A percentile compares a stretch with the other conserved stretches of the same genome.
These are phyloP conservation scores for Radiomyces spectabilis DNA, from an alignment of 192 early-diverging fungal species.

Conservation along the genomic window DNA sequence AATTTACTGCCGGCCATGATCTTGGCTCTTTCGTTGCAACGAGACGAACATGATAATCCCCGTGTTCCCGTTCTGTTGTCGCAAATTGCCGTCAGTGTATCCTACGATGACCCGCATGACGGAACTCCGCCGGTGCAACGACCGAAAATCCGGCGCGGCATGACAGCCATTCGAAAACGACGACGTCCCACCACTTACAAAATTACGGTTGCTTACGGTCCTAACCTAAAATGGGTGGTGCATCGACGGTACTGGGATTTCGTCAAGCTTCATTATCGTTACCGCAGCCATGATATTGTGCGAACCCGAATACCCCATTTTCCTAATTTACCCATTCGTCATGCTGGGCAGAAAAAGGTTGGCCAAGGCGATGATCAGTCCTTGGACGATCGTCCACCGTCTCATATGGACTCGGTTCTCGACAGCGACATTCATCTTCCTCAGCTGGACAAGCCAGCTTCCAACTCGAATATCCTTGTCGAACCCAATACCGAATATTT, in stretches of 20 bases:
- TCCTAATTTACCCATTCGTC: conserved; percentile 12
- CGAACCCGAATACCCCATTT: conserved; percentile 3
- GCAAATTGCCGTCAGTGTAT: background rate
- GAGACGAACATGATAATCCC: conserved; percentile 6
- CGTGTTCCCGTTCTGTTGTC: conserved; percentile 19
- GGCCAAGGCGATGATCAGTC: too few relatives aligned
- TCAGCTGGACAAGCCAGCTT: background rate
- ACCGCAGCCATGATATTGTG: conserved; percentile 1
- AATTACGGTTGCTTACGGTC: conserved; percentile 2
- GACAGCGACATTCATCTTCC: too few relatives aligned
- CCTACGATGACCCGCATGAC: background rate
- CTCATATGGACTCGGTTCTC: too few relatives aligned
- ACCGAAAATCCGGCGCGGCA: background rate
- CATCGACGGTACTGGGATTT: conserved; percentile 24
- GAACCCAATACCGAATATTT: background rate
- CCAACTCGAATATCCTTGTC: background rate
- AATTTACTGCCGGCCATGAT: conserved; percentile 10
- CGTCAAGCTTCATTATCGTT: conserved; percentile 23
- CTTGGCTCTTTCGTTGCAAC: conserved; percentile 5
- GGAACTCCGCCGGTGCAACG: background rate
- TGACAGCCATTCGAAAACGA: too few relatives aligned
- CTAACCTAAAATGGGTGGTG: conserved; percentile 12
- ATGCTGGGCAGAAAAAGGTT: background rate
- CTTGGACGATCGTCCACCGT: too few relatives aligned
- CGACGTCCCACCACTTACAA: background rate